These are phyloP conservation scores for Auriscalpium orientale DNA, from an alignment of 768 basidiomycete species.

Conservation along the genomic window DNA sequence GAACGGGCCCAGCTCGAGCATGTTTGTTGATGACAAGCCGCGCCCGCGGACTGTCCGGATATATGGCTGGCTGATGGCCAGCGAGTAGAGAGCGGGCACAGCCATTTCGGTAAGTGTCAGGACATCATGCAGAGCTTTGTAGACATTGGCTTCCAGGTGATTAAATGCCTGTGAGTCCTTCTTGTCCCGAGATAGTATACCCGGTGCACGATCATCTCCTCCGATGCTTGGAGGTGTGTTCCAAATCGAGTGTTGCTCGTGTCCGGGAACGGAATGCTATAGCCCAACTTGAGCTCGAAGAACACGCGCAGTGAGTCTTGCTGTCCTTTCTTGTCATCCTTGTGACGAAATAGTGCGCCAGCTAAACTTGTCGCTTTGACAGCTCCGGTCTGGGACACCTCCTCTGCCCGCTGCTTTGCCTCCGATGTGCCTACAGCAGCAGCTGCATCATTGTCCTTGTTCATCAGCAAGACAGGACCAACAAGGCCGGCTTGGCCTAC, in stretches of 20 bases:
- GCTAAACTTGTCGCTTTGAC: too few species aligned
- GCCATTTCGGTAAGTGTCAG: conserved; percentile 18
- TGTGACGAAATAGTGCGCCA: too few species aligned
- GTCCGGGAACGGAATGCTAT: too few species aligned
- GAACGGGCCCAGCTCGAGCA: conserved; percentile 18
- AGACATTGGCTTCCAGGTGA: conserved; percentile 23
- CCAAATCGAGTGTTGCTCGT: too few species aligned
- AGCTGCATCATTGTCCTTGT: conserved; percentile 10
- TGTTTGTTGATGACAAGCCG: conserved; percentile 11
- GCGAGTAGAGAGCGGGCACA: conserved; percentile 16
- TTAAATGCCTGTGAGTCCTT: conserved; percentile 17
- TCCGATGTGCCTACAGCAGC: background rate
- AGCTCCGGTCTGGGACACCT: too few species aligned
- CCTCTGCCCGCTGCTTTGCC: background rate
- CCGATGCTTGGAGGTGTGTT: too few species aligned
- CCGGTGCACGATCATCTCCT: too few species aligned
- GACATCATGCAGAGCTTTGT: conserved; percentile 15
- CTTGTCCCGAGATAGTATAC: conserved; percentile 1
- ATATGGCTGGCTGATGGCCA: conserved; percentile 20
- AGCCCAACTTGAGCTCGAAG: conserved; percentile 5
- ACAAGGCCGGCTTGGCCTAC: background rate
- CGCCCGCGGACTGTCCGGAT: conserved; percentile 13
- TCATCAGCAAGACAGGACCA: conserved; percentile 5
- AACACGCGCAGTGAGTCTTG: conserved; percentile 7
- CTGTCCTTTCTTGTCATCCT: too few species aligned